Evolutionary conservation across 2,329 filamentous ascomycete species (phyloP).

Genomic region (Nannizziopsis arthrosporioides): DNA sequence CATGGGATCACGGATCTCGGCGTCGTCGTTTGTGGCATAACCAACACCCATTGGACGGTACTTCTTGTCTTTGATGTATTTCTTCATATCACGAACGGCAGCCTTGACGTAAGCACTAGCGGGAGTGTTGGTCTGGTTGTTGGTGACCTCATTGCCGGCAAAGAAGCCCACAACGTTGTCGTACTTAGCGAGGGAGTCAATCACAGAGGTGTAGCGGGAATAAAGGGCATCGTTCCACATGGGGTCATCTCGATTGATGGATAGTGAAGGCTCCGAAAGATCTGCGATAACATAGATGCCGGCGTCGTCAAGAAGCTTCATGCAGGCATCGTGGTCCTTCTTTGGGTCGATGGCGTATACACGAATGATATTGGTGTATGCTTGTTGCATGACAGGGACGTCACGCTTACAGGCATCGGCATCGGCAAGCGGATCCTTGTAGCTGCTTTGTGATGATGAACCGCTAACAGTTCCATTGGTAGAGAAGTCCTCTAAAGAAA

Average conservation of each 20-base stretch:
- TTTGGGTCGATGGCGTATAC: conserved; percentile 85
- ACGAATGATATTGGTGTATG: conserved; percentile 85
- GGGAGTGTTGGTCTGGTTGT: conserved; percentile 74
- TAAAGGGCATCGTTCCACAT: conserved; percentile 70
- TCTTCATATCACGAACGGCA: conserved; percentile 89
- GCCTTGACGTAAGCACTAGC: conserved; percentile 95
- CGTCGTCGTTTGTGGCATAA: conserved; percentile 91
- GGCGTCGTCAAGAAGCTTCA: conserved; percentile 66
- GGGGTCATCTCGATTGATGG: conserved; percentile 73
- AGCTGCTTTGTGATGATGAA: conserved; percentile 37
- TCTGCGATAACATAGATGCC: conserved; percentile 96
- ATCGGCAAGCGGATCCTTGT: conserved; percentile 74
- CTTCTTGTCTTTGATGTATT: conserved; percentile 71
- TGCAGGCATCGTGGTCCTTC: conserved; percentile 68
- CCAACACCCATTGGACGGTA: conserved; percentile 77
- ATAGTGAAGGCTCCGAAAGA: conserved; percentile 65
- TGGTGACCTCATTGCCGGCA: conserved; percentile 93
- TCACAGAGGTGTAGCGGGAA: conserved; percentile 67
- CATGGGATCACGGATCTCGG: conserved; percentile 66
- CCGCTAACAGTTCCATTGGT: conserved; percentile 42
- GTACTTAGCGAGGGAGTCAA: conserved; percentile 73
- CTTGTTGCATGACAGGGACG: conserved; percentile 63
- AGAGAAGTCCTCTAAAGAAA: conserved; percentile 45
- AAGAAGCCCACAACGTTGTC: conserved; percentile 95
- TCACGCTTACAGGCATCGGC: conserved; percentile 64